Evolutionary conservation across 306 rosid species (phyloP), one percentile per base, ranked within the genome.

Genomic region (Cucumis cinereus): DNA sequence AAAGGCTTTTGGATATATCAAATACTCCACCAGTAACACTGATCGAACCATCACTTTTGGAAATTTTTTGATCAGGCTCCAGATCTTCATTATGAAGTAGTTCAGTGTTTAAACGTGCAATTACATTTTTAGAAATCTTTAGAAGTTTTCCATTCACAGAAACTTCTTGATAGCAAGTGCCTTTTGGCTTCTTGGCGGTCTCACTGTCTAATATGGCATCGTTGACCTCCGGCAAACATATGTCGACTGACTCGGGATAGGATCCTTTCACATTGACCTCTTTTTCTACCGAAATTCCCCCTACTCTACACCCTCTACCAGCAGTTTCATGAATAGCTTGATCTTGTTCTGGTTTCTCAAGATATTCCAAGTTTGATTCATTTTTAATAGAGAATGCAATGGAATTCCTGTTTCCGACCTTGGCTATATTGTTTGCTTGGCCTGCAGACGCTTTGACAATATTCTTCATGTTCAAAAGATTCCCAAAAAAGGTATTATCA

Each of bases 181-280:
- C 74, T 41, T 69, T 24, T 60, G 56, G 85, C 85, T 69, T 20
- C 84, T 50, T 57, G 77, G 77, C 83, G 81, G 79, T 55, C 61
- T 78, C 74, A 19, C 62, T 53, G 28, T 78, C 38, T 55, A 77
- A 77, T 23, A 60, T 64, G 77, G 77, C 78, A 80, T 71, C 78
- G 72, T 81, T 70, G 75, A 19, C 72, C 79, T 80, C 85, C 53
- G 61, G 80, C 50, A 12, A 75, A 78, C 75, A 59, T 81, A 70
- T 40, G 69, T 10, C 66, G 36, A 74, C 47, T 12, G 76, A 63
- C 50, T 41, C 81, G 4, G 53, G 70, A 68, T 43, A 54, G 69
- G 63, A 36, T 5, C 69, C 56, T 28, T 55, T 64, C 28, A 36
- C 22, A 55, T 17, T 76, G 79, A 43, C 74, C 63, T 50, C 81